Evolutionary conservation across 371 early-diverging fungal genomes (phyloP), one percentile per base, ranked within the genome.

Genomic region (Lichtheimia ornata): DNA sequence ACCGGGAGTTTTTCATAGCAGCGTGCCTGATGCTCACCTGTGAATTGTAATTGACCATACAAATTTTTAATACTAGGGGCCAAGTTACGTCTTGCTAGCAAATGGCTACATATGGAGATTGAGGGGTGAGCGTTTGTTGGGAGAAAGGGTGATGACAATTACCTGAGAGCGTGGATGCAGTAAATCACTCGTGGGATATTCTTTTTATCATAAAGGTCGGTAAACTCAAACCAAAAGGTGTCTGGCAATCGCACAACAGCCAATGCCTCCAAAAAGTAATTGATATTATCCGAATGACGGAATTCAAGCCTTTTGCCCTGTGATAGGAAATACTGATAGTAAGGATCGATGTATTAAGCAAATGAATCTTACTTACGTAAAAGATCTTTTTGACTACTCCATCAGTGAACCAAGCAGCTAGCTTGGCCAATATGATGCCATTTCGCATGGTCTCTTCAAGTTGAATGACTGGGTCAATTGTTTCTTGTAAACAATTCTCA

Each of bases 171-270:
- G 71, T 99, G 99, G 54, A 99, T 91, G 78, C 99, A 99, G 76
- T 99, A 99, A 64, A 99, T 97, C 11, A 99, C 99, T 71, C 96
- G 96, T 22, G 99, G 99, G 72, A 99, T 93, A 76, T 99, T 99
- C 76, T 99, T 99, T 77, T 94, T 92, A 60, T 99, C 99, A 77
- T 99, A 99, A 13, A 99, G 79, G 79, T 99, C 99, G 0, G 97
- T 95, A 63, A 96, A 77, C 74, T 99, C 99, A 82, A 99, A 99
- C 70, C 93, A 89, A 83, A 99, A 99, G 63, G 93, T 89, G 71
- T 82, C 61, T 5, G 99, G 98, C 14, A 99, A 76, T 2, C 92
- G 90, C 17, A 95, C 88, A 43, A 89, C 83, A 49, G 84, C 76
- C 58, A 95, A 84, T 3, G 95, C 94, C 20, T 79, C 76, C 67